Conservation (phyloP, 2,329 filamentous ascomycete genomes). For the Dothistroma septosporum region DNA sequence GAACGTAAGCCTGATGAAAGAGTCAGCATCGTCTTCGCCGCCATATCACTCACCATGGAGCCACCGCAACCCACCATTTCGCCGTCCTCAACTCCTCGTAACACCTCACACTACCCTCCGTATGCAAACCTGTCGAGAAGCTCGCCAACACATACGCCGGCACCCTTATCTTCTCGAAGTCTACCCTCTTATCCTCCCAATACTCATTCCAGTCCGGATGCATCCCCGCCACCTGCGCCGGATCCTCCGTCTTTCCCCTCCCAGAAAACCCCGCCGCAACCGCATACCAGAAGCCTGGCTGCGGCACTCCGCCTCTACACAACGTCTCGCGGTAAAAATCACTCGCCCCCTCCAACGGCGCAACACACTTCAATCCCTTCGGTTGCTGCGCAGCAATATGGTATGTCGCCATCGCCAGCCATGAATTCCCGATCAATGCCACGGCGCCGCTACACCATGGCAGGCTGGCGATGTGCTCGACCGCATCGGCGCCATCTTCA, state of each 20-base stretch:
- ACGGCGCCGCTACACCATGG: constrained; percentile 45
- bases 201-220: constrained; percentile 18
- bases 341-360: constrained; percentile 45
- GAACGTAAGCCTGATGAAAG: constrained; percentile 31
- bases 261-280: background rate
- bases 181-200: constrained; percentile 24
- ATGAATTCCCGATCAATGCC: constrained; percentile 44
- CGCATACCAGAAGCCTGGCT: background rate
- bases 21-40: background rate
- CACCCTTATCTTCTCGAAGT: constrained; percentile 23
- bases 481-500: constrained; percentile 44
- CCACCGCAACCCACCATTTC: constrained; percentile 37
- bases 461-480: constrained; percentile 41
- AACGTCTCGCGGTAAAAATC: constrained; percentile 49
- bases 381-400: constrained; percentile 42
- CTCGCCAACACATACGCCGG: constrained; percentile 19
- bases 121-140: constrained; percentile 17
- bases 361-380: constrained; percentile 41
- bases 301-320: constrained; percentile 38
- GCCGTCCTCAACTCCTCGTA: constrained; percentile 36
- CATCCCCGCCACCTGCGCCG: background rate
- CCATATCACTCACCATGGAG: background rate
- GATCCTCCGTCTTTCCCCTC: background rate
- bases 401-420: constrained; percentile 40
- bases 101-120: constrained; percentile 27